phyloP scores from a whole-genome alignment of 352 stramenopile genomes.

The Phytophthora macrochlamydospora region DNA sequence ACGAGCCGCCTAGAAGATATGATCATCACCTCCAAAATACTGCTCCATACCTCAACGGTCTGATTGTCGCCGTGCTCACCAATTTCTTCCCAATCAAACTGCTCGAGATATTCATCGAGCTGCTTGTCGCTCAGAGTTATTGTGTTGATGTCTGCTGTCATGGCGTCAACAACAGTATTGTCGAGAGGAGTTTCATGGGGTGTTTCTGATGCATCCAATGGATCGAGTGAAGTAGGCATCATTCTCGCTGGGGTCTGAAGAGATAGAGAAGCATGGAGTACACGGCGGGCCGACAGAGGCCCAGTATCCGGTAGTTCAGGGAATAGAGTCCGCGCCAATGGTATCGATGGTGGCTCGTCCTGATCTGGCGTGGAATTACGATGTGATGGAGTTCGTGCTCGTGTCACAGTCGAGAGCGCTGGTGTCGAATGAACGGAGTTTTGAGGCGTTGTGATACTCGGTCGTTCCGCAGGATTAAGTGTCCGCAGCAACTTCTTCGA shows the following conservation, averaged over 20 bases:
- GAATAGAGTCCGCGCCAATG: neutral
- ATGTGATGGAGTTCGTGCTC: neutral
- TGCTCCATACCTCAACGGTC: neutral
- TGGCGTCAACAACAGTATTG: neutral
- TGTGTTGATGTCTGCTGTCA: neutral
- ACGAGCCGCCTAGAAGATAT: neutral
- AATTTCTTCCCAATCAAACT: conserved; percentile 9
- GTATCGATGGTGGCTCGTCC: neutral
- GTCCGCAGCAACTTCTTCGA: conserved; percentile 7
- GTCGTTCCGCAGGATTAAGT: conserved; percentile 1
- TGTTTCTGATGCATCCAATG: neutral
- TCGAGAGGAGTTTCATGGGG: neutral
- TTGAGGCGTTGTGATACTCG: neutral
- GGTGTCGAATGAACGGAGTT: conserved; percentile 6
- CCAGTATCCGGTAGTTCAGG: neutral
- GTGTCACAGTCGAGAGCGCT: neutral
- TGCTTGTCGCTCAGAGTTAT: conserved; percentile 4
- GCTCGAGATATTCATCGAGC: conserved; percentile 8
- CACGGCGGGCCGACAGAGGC: neutral
- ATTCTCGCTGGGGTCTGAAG: neutral
- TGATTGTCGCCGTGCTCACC: conserved; percentile 4
- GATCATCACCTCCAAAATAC: neutral
- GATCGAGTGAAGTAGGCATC: neutral
- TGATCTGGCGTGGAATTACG: neutral
- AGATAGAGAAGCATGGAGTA: neutral